Conservation (phyloP, 2,329 filamentous ascomycete genomes). For the Beauveria medogensis region DNA sequence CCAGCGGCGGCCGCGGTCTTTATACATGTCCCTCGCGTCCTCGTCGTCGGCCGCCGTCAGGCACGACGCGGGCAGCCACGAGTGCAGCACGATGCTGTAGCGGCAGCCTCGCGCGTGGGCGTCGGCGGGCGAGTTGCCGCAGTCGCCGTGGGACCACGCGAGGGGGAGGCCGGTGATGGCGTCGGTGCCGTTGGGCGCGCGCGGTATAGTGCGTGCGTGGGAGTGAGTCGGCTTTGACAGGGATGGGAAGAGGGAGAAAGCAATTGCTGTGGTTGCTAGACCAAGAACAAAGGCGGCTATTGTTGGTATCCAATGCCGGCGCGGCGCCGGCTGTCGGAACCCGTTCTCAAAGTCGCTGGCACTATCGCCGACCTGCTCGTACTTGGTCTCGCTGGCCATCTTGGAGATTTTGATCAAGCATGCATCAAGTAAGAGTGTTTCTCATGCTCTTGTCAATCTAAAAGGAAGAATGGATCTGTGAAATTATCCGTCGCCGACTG, state of each 20-base stretch:
- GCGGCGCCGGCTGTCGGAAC: background rate
- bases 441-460: background rate
- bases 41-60: conserved; percentile 15
- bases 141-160: conserved; percentile 16
- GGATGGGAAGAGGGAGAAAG: background rate
- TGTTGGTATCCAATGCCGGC: background rate
- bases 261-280: background rate
- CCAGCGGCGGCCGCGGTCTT: conserved; percentile 12
- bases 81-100: conserved; percentile 17
- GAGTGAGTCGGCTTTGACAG: background rate
- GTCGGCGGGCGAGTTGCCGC: conserved; percentile 15
- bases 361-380: conserved; percentile 3
- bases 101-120: conserved; percentile 12
- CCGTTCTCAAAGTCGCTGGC: background rate
- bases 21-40: conserved; percentile 19
- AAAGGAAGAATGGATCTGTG: no score
- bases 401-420: background rate
- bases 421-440: background rate
- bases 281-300: conserved; percentile 7
- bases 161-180: conserved; percentile 13
- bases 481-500: background rate
- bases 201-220: conserved; percentile 4
- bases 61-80: conserved; percentile 17
- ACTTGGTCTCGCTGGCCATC: conserved; percentile 2
- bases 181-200: conserved; percentile 12